A percentile compares a stretch with the other conserved stretches of the same genome.
Conservation (phyloP, 805 yeast species). For the Barnettozyma californica region DNA sequence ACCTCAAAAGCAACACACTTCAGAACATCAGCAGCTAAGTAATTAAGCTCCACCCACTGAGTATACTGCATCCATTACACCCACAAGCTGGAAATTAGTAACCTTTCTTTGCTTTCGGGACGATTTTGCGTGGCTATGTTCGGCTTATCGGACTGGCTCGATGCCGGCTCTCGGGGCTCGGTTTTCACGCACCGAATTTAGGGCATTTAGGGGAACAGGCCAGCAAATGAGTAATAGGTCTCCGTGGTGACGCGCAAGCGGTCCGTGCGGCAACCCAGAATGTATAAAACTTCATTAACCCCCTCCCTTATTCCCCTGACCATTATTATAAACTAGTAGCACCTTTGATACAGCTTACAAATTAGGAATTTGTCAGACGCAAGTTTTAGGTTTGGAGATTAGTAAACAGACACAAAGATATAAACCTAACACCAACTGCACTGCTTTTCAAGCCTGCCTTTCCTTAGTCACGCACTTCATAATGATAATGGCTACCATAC, state of each 20-base stretch:
- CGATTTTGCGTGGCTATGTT: not conserved
- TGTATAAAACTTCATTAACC: not conserved
- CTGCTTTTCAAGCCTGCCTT: not conserved
- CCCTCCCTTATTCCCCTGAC: not conserved
- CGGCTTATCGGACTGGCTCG: not conserved
- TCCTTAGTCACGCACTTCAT: not conserved
- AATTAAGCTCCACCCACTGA: too few relatives aligned
- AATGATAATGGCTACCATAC: slow-evolving; percentile 14
- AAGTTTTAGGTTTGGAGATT: not conserved
- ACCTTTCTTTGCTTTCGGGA: not conserved
- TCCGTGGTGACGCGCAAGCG: not conserved
- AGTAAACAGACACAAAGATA: slow-evolving; percentile 2
- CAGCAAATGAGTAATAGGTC: not conserved
- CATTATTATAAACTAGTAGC: not conserved
- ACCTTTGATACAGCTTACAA: not conserved
- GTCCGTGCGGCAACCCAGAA: not conserved
- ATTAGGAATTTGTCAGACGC: not conserved
- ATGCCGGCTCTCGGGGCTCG: not conserved
- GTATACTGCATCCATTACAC: not conserved
- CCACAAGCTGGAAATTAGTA: not conserved
- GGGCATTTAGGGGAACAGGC: not conserved
- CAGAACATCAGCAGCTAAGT: too few relatives aligned
- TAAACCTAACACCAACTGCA: not conserved
- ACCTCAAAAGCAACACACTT: not conserved
- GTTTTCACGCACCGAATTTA: not conserved